phyloP scores from a whole-genome alignment of 306 rosid species.

The Fragaria vesca region DNA sequence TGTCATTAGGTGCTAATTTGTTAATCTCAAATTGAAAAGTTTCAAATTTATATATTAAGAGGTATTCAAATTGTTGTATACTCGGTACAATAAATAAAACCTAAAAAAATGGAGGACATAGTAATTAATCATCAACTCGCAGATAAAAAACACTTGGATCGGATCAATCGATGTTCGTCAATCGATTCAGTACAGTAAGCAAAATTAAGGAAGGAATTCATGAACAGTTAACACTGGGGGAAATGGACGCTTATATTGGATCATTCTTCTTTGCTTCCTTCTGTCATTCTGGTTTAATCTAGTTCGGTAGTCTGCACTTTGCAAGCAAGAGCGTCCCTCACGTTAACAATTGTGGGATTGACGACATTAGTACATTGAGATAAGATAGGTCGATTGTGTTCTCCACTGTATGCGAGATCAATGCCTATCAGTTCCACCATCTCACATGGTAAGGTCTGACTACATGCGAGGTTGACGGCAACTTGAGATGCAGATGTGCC shows the following conservation, averaged over 20 bases:
- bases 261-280: background rate
- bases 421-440: conserved; percentile 28
- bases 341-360: conserved; percentile 18
- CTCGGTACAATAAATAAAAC: too few species aligned
- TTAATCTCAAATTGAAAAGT: too few species aligned
- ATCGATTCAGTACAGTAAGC: too few species aligned
- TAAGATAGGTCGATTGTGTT: background rate
- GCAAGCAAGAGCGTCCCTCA: conserved; percentile 31
- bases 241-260: too few species aligned
- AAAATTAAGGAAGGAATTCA: too few species aligned
- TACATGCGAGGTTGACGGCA: conserved; percentile 38
- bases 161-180: too few species aligned
- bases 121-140: too few species aligned
- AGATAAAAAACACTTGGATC: too few species aligned
- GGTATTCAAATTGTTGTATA: too few species aligned
- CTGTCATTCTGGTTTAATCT: background rate
- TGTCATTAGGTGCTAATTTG: too few species aligned
- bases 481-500: conserved; percentile 34
- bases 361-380: conserved; percentile 37
- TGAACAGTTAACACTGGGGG: background rate
- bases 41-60: too few species aligned
- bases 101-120: too few species aligned
- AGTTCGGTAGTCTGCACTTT: background rate
- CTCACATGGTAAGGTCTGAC: conserved; percentile 35
- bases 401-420: conserved; percentile 25